Conservation (phyloP, 768 basidiomycete species). For the Fomitopsis serialis region DNA sequence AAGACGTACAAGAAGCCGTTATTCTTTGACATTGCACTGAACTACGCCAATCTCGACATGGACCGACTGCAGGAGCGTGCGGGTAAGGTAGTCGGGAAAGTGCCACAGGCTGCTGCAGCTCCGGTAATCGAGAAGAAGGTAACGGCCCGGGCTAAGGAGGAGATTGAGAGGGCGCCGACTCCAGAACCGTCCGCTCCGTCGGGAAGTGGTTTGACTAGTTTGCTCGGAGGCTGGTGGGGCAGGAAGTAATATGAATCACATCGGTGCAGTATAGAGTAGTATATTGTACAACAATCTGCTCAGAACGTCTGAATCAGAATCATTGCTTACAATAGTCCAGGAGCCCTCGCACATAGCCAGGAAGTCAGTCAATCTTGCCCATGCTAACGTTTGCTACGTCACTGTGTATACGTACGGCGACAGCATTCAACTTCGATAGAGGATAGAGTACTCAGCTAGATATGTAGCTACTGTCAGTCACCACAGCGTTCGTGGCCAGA, state of each 20-base stretch:
- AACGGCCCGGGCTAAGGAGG: slow-evolving; percentile 50
- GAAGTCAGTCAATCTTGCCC: too few species aligned
- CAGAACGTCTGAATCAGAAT: too few species aligned
- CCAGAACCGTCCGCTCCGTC: slow-evolving; percentile 41
- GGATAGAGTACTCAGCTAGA: too few species aligned
- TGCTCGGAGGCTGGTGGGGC: slow-evolving; percentile 89
- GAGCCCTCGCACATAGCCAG: too few species aligned
- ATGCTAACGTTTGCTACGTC: too few species aligned
- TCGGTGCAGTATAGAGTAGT: too few species aligned
- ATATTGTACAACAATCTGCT: too few species aligned
- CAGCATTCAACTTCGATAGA: too few species aligned
- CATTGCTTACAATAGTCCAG: too few species aligned
- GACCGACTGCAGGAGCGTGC: slow-evolving; percentile 65
- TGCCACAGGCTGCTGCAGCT: slow-evolving; percentile 6
- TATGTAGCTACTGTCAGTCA: too few species aligned
- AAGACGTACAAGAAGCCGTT: slow-evolving; percentile 72
- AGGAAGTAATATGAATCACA: slow-evolving; percentile 16
- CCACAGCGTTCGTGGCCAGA: too few species aligned
- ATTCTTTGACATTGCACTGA: slow-evolving; percentile 93
- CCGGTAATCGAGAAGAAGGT: slow-evolving; percentile 39
- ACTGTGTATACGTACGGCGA: too few species aligned
- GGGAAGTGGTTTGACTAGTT: slow-evolving; percentile 52
- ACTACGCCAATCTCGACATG: slow-evolving; percentile 87
- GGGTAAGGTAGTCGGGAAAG: slow-evolving; percentile 44
- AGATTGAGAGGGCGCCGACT: slow-evolving; percentile 40